Base-by-base conservation (phyloP, 2,329 filamentous ascomycete genomes). In the Ceratocystis ficicola region DNA sequence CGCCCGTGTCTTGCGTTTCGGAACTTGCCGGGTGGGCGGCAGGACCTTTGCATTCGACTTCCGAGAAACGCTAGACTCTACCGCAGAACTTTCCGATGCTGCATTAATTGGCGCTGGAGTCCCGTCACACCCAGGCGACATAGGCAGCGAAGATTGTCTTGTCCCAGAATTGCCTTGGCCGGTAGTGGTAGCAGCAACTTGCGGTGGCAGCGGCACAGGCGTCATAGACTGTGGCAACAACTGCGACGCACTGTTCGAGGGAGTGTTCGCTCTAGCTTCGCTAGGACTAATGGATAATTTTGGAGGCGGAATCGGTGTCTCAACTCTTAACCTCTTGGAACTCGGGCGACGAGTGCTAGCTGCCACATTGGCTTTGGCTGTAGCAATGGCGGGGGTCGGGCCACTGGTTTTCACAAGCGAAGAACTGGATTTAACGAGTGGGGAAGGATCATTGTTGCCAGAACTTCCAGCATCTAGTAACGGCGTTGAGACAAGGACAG, bases 291-390 rank as follows among this genome's bases (percentile, higher is more conserved):
- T 44, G 32, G 71, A 73, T 44, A 76, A 76, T 30, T 75, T 73
- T 15, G 77, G 77, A 52, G 77, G 77, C 62, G 79, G 81, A 36
- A 83, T 76, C 10, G 81, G 82, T 15, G 82, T 84, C 72, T 84
- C 82, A 28, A 79, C 83, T 72, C 83, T 84, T 69, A 75, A 79
- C 44, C 81, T 78, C 71, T 84, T 84, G 20, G 59, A 62, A 22
- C 41, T n/a, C 44, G 30, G 15, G 5, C 65, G 65, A 17, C 52
- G 28, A 41, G 12, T 30, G 41, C 36, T 30, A 74, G 66, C 66
- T 75, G 55, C 55, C 3, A 59, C 55, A 36, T 59, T 59, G 3
- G 55, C 55, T 25, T 36, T 59, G 15, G 76, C 36, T 78, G 79
- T 44, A 73, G 75, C n/a, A 71, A 63, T 36, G 3, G 59, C 36